These are phyloP conservation scores for Yueomyces sp. DNA, from an alignment of 805 yeast species.

Conservation along the genomic window DNA sequence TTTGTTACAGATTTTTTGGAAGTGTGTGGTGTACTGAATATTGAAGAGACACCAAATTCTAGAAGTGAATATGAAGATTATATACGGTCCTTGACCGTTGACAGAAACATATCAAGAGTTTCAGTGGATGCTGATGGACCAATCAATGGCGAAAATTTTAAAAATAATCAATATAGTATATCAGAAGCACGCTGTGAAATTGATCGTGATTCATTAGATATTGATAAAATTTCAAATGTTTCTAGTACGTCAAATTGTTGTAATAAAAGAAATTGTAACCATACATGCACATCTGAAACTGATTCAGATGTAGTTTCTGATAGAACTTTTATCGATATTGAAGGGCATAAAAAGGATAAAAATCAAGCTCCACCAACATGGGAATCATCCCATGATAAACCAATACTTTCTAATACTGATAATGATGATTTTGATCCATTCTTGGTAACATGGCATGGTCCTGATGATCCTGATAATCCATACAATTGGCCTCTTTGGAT, in stretches of 20 bases:
- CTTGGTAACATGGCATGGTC: conserved; percentile 10
- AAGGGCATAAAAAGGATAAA: background rate
- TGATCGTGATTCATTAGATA: conserved; percentile 1
- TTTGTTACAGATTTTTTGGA: conserved; percentile 10
- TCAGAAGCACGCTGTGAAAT: background rate
- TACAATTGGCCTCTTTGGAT: conserved; percentile 35
- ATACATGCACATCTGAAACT: background rate
- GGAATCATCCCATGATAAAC: background rate
- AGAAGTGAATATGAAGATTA: background rate
- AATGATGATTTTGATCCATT: conserved; percentile 11
- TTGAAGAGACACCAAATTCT: conserved; percentile 2
- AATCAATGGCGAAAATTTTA: background rate
- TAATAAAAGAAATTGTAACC: background rate
- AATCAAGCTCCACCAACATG: background rate
- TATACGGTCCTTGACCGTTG: background rate
- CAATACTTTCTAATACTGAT: too few species aligned
- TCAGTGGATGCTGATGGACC: background rate
- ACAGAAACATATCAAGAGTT: background rate
- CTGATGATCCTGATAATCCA: conserved; percentile 42
- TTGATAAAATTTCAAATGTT: background rate
- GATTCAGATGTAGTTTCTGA: background rate
- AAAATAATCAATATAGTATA: background rate
- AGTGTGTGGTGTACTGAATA: conserved; percentile 1
- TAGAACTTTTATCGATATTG: background rate
- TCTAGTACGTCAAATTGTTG: background rate